Evolutionary conservation across 2,329 filamentous ascomycete species (phyloP).

Genomic region (Leptosphaerulina australis): DNA sequence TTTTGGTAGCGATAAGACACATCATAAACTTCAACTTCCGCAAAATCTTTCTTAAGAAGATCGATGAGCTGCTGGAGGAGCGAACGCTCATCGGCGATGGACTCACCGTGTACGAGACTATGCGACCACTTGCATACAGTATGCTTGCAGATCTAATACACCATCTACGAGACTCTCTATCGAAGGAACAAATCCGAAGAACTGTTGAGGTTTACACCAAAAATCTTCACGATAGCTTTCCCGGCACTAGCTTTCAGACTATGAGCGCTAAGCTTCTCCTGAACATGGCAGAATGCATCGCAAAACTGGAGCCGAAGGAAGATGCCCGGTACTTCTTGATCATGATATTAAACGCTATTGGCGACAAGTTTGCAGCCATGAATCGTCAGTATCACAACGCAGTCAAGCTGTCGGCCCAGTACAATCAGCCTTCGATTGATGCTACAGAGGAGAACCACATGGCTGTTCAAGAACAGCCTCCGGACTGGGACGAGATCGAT

Average conservation of each 20-base stretch:
- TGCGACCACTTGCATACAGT: conserved; percentile 93
- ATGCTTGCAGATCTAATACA: conserved; percentile 99
- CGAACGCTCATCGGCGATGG: conserved; percentile 94
- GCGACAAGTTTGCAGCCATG: conserved; percentile 98
- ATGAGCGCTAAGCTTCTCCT: conserved; percentile 98
- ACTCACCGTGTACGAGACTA: conserved; percentile 93
- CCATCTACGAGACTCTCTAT: conserved; percentile 88
- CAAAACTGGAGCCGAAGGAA: conserved; percentile 88
- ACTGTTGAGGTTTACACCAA: conserved; percentile 97
- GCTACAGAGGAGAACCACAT: conserved; percentile 78
- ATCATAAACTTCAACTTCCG: conserved; percentile 99
- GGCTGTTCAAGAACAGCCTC: conserved; percentile 77
- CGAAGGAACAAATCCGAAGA: conserved; percentile 87
- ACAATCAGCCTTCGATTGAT: conserved; percentile 68
- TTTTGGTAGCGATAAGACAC: conserved; percentile 94
- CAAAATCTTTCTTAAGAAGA: conserved; percentile 91
- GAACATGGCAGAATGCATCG: conserved; percentile 98
- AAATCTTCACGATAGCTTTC: conserved; percentile 93
- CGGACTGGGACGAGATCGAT: conserved; percentile 97
- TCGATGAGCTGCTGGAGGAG: conserved; percentile 93
- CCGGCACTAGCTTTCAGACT: conserved; percentile 97
- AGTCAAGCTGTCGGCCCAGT: conserved; percentile 84
- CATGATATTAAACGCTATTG: conserved; percentile 97
- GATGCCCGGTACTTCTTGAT: conserved; percentile 95
- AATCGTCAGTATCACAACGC: conserved; percentile 95